Evolutionary conservation across 139 green algal species (phyloP), one percentile per base, ranked within the genome.

Genomic region (Diplosphaera chodatii): DNA sequence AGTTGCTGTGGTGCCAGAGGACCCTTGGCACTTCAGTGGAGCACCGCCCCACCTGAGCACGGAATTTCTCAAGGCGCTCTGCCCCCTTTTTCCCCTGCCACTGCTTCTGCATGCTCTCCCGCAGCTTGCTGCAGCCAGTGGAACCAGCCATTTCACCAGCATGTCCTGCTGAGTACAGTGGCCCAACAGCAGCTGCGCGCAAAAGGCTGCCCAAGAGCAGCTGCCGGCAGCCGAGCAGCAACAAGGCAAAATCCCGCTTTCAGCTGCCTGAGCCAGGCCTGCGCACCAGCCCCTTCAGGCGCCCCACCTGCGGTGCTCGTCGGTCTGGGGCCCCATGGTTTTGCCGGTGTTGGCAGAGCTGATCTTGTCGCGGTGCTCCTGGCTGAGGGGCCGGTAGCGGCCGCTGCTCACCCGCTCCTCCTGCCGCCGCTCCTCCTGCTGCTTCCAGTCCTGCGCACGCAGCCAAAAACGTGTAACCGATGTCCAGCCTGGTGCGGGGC

Each of bases 351-450:
- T 40, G 1, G 40, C 10, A 0, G 40, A 5, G 28, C 40, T 20
- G 64, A 76, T 76, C 32, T 76, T 76, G 27, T 70, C 40, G 34
- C 33, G 69, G n/a, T 76, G 64, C 34, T 68, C 71, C 25, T 70
- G 27, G 4, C 33, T 66, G 21, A 62, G 55, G 40, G 25, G 22
- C 30, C 55, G 23, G 31, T 33, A 27, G 27, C 40, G 15, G 23
- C 31, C 41, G 48, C 48, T 18, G 48, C 48, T 59, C 13, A 10
- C 10, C 16, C 48, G 48, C 48, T 23, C 48, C 48, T 59, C 48
- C 48, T 59, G 48, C 48, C 48, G 10, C 48, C 25, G 16, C 48
- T 59, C 48, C 18, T 59, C 25, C 16, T 25, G 3, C 48, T 59
- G 48, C 18, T 25, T 23, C 48, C 13, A 25, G 13, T 59, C 48